Conservation (phyloP, 2,329 filamentous ascomycete species). For the Fusarium pseudonygamai region DNA sequence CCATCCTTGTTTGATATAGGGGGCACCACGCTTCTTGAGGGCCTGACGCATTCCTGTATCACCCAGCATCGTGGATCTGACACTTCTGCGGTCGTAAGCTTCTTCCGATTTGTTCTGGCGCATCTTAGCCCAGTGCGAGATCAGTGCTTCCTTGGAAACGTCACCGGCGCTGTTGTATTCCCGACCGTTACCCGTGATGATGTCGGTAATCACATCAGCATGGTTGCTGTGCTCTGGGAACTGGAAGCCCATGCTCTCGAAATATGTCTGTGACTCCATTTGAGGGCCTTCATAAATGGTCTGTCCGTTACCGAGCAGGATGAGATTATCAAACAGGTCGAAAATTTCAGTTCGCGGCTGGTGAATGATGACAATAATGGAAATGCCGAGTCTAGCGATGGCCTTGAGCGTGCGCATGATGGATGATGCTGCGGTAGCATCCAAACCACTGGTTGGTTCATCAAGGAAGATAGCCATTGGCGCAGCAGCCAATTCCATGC, state of each 20-base stretch:
- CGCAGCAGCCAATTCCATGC: constrained; percentile 65
- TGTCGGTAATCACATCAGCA: constrained; percentile 69
- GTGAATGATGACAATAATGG: constrained; percentile 67
- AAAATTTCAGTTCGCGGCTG: constrained; percentile 69
- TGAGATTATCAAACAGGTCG: constrained; percentile 63
- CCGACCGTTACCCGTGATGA: constrained; percentile 66
- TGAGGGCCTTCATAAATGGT: constrained; percentile 64
- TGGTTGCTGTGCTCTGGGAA: constrained; percentile 62
- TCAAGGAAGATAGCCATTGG: constrained; percentile 66
- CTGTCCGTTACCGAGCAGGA: constrained; percentile 64
- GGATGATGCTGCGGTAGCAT: constrained; percentile 64
- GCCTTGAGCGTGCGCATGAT: constrained; percentile 65
- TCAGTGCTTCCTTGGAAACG: constrained; percentile 59
- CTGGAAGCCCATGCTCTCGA: constrained; percentile 61
- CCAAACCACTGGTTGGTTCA: constrained; percentile 63
- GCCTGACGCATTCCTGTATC: constrained; percentile 52
- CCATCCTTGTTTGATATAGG: constrained; percentile 59
- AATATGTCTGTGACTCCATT: constrained; percentile 56
- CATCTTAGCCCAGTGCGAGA: constrained; percentile 57
- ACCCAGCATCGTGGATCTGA: constrained; percentile 39
- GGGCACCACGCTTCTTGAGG: constrained; percentile 61
- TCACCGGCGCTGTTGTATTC: constrained; percentile 59
- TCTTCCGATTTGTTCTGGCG: constrained; percentile 31
- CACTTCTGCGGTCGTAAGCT: constrained; percentile 24
- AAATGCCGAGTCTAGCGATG: constrained; percentile 64